These are phyloP conservation scores for Calocybe indica DNA, from an alignment of 768 basidiomycete species.

Conservation along the genomic window DNA sequence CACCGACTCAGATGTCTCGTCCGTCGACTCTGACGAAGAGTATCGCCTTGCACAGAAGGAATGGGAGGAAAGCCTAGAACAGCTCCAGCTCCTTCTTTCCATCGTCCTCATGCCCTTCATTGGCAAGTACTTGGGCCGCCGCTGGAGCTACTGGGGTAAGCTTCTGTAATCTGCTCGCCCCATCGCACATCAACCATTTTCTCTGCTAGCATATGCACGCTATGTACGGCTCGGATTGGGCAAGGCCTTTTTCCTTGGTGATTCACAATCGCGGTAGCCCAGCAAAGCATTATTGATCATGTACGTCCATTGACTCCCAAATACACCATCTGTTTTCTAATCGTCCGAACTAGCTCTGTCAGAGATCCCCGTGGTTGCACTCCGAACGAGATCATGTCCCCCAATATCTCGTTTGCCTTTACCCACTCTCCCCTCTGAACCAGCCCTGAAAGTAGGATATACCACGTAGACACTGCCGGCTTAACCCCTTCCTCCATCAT, in stretches of 20 bases:
- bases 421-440: slow-evolving; percentile 51
- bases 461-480: slow-evolving; percentile 66
- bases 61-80: slow-evolving; percentile 88
- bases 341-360: slow-evolving; percentile 40
- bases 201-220: slow-evolving; percentile 55
- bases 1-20: slow-evolving; percentile 37
- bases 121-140: slow-evolving; percentile 84
- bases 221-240: slow-evolving; percentile 62
- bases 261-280: slow-evolving; percentile 18
- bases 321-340: slow-evolving; percentile 27
- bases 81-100: slow-evolving; percentile 76
- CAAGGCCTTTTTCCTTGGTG: slow-evolving; percentile 55
- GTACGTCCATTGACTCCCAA: slow-evolving; percentile 2
- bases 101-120: slow-evolving; percentile 80
- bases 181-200: slow-evolving; percentile 5
- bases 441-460: slow-evolving; percentile 66
- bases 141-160: slow-evolving; percentile 84
- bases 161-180: slow-evolving; percentile 1
- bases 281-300: not conserved
- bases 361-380: slow-evolving; percentile 41
- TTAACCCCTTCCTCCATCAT: slow-evolving; percentile 46
- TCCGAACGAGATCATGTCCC: slow-evolving; percentile 48
- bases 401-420: slow-evolving; percentile 52
- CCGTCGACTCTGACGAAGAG: slow-evolving; percentile 66
- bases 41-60: slow-evolving; percentile 77